Evolutionary conservation across 306 rosid species (phyloP).

Genomic region (Gynostemma pentaphyllum): DNA sequence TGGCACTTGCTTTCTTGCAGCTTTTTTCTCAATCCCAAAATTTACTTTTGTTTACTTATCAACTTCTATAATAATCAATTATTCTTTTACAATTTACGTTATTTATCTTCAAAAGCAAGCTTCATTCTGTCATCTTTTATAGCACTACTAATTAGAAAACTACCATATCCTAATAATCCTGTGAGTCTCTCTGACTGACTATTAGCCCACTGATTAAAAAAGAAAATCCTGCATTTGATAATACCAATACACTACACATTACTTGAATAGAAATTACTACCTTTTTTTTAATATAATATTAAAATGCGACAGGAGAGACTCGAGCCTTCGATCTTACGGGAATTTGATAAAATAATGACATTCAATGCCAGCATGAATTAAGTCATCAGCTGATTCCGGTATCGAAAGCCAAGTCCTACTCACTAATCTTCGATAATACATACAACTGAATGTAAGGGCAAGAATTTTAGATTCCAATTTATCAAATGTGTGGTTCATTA

Average conservation of each 20-base stretch:
- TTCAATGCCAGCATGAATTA: no score
- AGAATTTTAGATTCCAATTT: not conserved
- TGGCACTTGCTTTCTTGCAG: constrained; percentile 30
- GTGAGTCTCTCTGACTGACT: not conserved
- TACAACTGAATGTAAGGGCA: not conserved
- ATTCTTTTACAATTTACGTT: not conserved
- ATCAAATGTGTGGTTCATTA: not conserved
- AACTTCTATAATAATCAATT: constrained; percentile 4
- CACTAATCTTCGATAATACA: no score
- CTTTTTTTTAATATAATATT: no score
- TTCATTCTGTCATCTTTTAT: constrained; percentile 4
- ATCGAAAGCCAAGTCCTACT: no score
- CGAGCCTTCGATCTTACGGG: no score
- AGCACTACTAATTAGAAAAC: not conserved
- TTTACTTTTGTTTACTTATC: constrained; percentile 15
- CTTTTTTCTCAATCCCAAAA: constrained; percentile 31
- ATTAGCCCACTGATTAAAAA: not conserved
- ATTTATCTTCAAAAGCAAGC: constrained; percentile 1
- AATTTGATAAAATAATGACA: no score
- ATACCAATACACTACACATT: not conserved
- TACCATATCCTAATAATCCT: not conserved
- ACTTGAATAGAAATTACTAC: not conserved
- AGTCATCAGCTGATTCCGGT: not conserved
- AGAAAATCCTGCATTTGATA: not conserved
- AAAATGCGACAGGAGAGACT: no score